A percentile compares a stretch with the other conserved stretches of the same genome.
These are phyloP conservation scores for Crithidia thermophila DNA, from an alignment of 208 protist genomes.

Conservation along the genomic window DNA sequence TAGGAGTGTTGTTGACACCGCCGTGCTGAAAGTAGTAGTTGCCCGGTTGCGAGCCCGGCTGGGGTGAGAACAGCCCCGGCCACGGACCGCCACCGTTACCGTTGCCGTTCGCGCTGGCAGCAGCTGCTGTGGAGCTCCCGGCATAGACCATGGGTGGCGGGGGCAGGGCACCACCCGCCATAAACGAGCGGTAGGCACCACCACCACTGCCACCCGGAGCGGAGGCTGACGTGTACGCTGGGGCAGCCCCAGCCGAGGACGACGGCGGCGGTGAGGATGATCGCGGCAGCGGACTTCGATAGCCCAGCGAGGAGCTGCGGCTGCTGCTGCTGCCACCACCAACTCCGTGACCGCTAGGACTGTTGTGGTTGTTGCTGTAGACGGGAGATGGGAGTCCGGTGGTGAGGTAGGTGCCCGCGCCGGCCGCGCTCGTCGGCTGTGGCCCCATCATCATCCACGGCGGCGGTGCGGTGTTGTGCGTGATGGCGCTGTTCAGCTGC, in stretches of 20 bases:
- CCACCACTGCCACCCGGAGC: too few species aligned
- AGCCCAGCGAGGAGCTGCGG: too few species aligned
- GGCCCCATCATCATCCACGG: not conserved
- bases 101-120: too few species aligned
- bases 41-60: too few species aligned
- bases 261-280: not conserved
- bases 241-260: not conserved
- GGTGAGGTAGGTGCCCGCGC: conserved; percentile 35
- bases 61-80: not conserved
- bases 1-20: too few species aligned
- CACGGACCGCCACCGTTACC: not conserved
- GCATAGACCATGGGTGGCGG: conserved; percentile 23
- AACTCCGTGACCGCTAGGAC: not conserved
- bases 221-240: not conserved
- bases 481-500: conserved; percentile 23
- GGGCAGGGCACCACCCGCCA: conserved; percentile 16
- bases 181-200: conserved; percentile 6
- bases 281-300: not conserved
- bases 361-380: not conserved
- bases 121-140: not conserved
- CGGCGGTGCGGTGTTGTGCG: conserved; percentile 15
- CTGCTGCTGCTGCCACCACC: not conserved
- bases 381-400: conserved; percentile 21
- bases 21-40: too few species aligned
- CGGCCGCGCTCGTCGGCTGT: conserved; percentile 13